Conservation (phyloP, 2,329 filamentous ascomycete genomes). For the Sordariomycetes sp. region DNA sequence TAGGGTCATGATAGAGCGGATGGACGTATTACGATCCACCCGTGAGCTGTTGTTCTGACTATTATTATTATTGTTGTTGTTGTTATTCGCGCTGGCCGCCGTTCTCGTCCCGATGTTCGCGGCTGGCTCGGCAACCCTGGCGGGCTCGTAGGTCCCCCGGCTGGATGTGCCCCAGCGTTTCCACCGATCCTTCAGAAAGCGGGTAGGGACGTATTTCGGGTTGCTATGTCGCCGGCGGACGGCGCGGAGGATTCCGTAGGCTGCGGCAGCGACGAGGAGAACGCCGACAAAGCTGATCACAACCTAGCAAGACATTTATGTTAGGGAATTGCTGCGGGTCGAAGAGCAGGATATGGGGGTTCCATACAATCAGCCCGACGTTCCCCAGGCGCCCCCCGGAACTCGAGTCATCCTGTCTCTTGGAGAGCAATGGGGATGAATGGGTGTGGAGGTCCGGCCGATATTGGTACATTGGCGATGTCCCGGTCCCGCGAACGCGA, state of each 20-base stretch:
- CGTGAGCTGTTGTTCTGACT: conserved; percentile 13
- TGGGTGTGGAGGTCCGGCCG: not conserved
- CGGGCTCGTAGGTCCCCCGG: conserved; percentile 16
- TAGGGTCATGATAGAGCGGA: conserved; percentile 89
- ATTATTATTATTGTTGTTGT: conserved; percentile 8
- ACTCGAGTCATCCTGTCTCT: not conserved
- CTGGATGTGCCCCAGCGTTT: conserved; percentile 27
- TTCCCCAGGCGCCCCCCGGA: not conserved
- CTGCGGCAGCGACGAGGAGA: not conserved
- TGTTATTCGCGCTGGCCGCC: conserved; percentile 2
- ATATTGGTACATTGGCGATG: not conserved
- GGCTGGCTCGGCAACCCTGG: conserved; percentile 16
- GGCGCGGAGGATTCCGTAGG: conserved; percentile 1
- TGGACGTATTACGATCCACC: conserved; percentile 66
- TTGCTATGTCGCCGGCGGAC: conserved; percentile 23
- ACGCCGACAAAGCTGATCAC: not conserved
- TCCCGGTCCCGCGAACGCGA: not conserved
- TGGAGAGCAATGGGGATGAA: not conserved
- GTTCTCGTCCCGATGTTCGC: conserved; percentile 1
- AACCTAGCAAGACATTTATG: not conserved
- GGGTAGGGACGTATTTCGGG: conserved; percentile 39
- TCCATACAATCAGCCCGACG: not conserved
- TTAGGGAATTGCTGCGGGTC: not conserved
- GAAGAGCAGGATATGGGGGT: not conserved
- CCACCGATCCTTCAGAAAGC: conserved; percentile 39